A percentile compares a stretch with the other conserved stretches of the same genome.
phyloP scores from a whole-genome alignment of 1,139 yeast species.

The Hyphopichia fennica region DNA sequence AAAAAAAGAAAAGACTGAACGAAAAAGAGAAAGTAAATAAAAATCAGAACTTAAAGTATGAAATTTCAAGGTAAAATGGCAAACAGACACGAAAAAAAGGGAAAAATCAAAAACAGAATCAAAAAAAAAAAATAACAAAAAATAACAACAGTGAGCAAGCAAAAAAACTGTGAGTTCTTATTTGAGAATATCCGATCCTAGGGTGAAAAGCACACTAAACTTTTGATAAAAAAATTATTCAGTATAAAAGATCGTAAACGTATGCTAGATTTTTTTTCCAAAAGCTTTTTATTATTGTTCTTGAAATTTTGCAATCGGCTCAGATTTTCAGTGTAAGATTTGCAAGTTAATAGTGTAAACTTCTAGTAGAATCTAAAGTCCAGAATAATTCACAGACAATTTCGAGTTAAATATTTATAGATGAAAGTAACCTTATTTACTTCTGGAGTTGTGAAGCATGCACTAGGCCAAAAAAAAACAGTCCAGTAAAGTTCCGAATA shows the following conservation, averaged over 20 bases:
- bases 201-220: too few species aligned
- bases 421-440: too few species aligned
- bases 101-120: not conserved
- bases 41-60: not conserved
- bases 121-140: not conserved
- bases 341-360: too few species aligned
- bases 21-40: not conserved
- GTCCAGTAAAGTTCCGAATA: not conserved
- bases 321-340: too few species aligned
- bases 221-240: too few species aligned
- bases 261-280: too few species aligned
- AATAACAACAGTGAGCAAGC: not conserved
- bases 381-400: too few species aligned
- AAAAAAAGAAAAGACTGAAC: not conserved
- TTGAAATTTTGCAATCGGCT: too few species aligned
- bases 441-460: not conserved
- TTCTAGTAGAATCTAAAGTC: too few species aligned
- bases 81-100: not conserved
- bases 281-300: too few species aligned
- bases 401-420: not conserved
- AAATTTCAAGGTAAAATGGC: constrained; percentile 1
- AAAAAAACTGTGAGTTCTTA: not conserved
- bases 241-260: too few species aligned
- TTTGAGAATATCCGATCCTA: not conserved
- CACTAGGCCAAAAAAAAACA: not conserved